A percentile compares a stretch with the other conserved stretches of the same genome.
These are phyloP conservation scores for Nitzschia palea DNA, from an alignment of 108 stramenopile species.

Conservation along the genomic window DNA sequence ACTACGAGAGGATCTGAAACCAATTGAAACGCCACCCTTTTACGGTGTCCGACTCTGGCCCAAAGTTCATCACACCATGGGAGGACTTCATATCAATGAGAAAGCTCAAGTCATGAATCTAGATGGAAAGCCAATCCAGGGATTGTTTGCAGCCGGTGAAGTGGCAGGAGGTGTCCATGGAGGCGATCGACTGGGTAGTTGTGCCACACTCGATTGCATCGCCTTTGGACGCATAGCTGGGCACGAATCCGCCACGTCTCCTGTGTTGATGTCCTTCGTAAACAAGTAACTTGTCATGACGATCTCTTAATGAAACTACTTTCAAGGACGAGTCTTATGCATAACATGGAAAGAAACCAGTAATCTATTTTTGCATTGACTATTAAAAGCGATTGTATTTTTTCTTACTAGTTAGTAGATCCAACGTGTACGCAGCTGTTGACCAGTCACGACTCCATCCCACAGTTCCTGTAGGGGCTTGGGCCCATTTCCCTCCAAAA, in stretches of 20 bases:
- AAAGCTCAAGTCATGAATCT: slow-evolving; percentile 51
- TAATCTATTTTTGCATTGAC: too few species aligned
- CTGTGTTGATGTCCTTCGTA: too few species aligned
- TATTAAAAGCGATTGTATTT: too few species aligned
- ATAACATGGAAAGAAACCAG: background rate
- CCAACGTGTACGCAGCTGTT: too few species aligned
- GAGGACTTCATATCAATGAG: slow-evolving; percentile 68
- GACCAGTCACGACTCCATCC: slow-evolving; percentile 24
- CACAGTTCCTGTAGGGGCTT: slow-evolving; percentile 32
- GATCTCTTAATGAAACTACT: too few species aligned
- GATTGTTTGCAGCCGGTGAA: slow-evolving; percentile 67
- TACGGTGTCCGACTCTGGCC: slow-evolving; percentile 2
- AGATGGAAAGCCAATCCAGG: slow-evolving; percentile 35
- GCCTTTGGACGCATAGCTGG: slow-evolving; percentile 83
- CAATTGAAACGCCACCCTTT: background rate
- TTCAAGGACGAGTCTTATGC: too few species aligned
- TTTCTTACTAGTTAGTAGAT: too few species aligned
- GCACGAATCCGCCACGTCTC: background rate
- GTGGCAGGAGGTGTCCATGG: slow-evolving; percentile 70
- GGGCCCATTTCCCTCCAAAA: slow-evolving; percentile 43
- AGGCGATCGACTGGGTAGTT: slow-evolving; percentile 80
- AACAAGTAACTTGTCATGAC: background rate
- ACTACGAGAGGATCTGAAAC: background rate
- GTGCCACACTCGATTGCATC: slow-evolving; percentile 76
- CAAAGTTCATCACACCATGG: slow-evolving; percentile 87